Conservation (phyloP, 78 protist species). For the Planoprotostelium fungivorum region DNA sequence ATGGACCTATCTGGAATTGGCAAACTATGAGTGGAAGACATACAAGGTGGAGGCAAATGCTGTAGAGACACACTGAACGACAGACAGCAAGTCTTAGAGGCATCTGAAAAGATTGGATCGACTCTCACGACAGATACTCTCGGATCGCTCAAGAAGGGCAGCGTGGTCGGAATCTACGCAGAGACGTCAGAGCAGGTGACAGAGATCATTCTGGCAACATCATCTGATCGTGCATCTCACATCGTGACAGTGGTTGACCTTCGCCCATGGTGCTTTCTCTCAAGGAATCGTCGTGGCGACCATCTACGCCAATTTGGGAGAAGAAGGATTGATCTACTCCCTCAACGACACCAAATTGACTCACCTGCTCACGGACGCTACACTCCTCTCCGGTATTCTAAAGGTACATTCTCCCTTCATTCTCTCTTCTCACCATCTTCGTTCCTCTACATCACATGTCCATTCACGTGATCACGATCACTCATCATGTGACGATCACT, state of each 20-base stretch:
- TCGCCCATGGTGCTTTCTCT: background rate
- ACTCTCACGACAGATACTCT: background rate
- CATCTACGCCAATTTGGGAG: background rate
- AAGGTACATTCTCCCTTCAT: background rate
- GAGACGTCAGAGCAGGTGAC: background rate
- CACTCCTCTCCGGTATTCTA: background rate
- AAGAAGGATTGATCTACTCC: background rate
- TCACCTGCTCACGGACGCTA: background rate
- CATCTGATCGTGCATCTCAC: too few relatives aligned
- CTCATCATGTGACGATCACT: too few relatives aligned
- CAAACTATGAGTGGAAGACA: background rate
- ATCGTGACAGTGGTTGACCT: background rate
- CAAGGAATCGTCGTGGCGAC: background rate
- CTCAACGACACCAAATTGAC: background rate
- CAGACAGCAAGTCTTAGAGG: background rate
- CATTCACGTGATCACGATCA: background rate
- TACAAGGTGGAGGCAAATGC: background rate
- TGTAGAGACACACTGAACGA: background rate
- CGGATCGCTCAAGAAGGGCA: background rate
- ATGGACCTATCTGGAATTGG: background rate
- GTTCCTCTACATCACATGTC: too few relatives aligned
- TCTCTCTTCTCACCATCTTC: too few relatives aligned
- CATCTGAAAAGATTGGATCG: background rate
- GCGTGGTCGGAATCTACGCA: background rate
- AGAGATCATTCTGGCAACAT: background rate